Percentiles rank a stretch among this genome's conserved stretches.
Evolutionary conservation across 2,329 filamentous ascomycete species (phyloP).

Genomic region (Scedosporium boydii): DNA sequence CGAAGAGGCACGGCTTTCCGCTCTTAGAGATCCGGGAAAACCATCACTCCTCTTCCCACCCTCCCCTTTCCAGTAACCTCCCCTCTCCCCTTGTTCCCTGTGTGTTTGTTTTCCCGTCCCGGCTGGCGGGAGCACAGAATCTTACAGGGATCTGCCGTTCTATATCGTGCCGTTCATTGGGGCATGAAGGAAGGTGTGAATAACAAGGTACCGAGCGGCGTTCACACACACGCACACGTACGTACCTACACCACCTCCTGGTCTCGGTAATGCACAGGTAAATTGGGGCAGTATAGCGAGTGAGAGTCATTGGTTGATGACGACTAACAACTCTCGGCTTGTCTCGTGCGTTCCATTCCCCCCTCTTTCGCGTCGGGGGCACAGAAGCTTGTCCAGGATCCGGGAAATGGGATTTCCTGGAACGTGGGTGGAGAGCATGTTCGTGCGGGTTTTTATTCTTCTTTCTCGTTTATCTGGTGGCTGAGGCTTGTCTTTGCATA

Average conservation of each 20-base stretch:
- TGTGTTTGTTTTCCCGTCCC: neutral
- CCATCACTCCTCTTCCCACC: neutral
- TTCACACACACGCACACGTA: neutral
- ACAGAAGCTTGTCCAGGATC: neutral
- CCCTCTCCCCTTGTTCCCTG: neutral
- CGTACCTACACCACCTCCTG: neutral
- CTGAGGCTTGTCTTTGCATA: no score
- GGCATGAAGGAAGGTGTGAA: no score
- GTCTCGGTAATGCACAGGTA: neutral
- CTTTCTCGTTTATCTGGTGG: no score
- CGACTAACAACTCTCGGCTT: neutral
- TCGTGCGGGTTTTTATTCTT: no score
- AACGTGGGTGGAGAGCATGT: no score
- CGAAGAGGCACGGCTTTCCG: neutral
- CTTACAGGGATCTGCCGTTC: no score
- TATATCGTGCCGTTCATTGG: no score
- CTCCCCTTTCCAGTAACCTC: neutral
- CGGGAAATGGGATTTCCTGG: neutral
- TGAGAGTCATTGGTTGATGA: neutral
- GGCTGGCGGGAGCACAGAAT: no score
- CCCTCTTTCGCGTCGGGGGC: neutral
- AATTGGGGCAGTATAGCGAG: neutral
- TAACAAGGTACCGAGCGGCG: neutral
- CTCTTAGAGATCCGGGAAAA: neutral
- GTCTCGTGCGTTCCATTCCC: neutral